Conservation (phyloP, 495 filamentous ascomycete species). For the Penicillium ucsense region DNA sequence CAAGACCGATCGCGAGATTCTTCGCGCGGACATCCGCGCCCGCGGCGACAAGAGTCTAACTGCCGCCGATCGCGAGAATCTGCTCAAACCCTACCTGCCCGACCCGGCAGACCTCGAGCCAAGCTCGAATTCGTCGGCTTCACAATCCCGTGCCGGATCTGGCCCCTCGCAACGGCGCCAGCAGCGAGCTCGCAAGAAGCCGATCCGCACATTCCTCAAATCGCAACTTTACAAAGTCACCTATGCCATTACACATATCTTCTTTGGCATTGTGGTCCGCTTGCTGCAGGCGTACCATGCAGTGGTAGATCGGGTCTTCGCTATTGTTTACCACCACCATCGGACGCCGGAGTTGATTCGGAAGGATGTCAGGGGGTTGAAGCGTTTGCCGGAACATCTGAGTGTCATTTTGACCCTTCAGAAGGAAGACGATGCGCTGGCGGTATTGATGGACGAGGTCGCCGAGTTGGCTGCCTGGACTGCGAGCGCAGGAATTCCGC, state of each 20-base stretch:
- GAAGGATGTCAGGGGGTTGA: slow-evolving; percentile 69
- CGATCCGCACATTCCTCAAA: slow-evolving; percentile 59
- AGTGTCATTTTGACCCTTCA: slow-evolving; percentile 76
- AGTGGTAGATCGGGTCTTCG: slow-evolving; percentile 60
- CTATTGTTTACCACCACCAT: slow-evolving; percentile 85
- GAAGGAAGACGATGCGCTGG: slow-evolving; percentile 60
- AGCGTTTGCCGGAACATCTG: slow-evolving; percentile 68
- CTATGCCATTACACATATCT: slow-evolving; percentile 62
- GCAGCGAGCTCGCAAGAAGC: slow-evolving; percentile 24
- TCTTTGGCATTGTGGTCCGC: slow-evolving; percentile 82
- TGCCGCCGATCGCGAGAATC: slow-evolving; percentile 55
- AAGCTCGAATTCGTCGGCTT: slow-evolving; percentile 2
- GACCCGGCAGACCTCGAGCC: slow-evolving; percentile 34
- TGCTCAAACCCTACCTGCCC: slow-evolving; percentile 72
- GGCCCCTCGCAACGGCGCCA: slow-evolving; percentile 19
- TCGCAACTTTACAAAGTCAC: slow-evolving; percentile 57
- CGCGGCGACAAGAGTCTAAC: slow-evolving; percentile 47
- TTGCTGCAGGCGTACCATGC: slow-evolving; percentile 69
- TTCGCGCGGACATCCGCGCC: slow-evolving; percentile 52
- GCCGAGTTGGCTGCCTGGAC: slow-evolving; percentile 89
- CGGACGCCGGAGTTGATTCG: slow-evolving; percentile 83
- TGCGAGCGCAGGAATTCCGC: slow-evolving; percentile 72
- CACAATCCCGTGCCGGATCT: slow-evolving; percentile 4
- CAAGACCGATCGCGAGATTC: slow-evolving; percentile 43
- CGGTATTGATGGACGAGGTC: slow-evolving; percentile 78